Evolutionary conservation across 805 yeast species (phyloP).

Genomic region (Saccharomycopsis fodiens): DNA sequence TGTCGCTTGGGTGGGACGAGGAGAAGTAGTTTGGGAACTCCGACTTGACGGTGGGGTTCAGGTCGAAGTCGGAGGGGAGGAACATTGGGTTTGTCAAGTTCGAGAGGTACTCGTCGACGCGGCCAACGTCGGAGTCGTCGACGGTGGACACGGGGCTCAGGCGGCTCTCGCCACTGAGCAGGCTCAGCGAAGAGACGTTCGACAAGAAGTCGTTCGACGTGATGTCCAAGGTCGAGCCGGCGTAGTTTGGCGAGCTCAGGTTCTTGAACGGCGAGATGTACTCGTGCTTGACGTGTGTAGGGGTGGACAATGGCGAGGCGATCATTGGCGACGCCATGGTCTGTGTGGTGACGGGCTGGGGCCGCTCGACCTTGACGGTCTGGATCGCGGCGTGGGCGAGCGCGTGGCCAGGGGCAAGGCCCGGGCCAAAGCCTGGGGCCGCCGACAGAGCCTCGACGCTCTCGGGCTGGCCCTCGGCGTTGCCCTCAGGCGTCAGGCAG

Average conservation of each 20-base stretch:
- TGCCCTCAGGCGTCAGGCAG: constrained; percentile 18
- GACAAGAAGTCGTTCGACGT: constrained; percentile 3
- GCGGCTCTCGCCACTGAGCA: constrained; percentile 10
- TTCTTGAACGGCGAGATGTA: constrained; percentile 12
- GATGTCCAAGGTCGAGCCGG: constrained; percentile 15
- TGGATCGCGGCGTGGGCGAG: no score
- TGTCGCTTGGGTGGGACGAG: not conserved
- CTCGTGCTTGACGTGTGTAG: constrained; percentile 7
- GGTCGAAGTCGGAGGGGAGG: constrained; percentile 11
- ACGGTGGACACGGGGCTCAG: constrained; percentile 4
- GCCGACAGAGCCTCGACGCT: no score
- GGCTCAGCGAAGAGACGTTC: not conserved
- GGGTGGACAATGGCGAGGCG: constrained; percentile 14
- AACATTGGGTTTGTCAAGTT: constrained; percentile 19
- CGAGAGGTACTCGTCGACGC: constrained; percentile 20
- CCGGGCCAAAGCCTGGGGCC: no score
- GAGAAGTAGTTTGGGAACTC: constrained; percentile 7
- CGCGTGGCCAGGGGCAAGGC: no score
- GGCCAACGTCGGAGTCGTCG: constrained; percentile 4
- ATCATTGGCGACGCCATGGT: constrained; percentile 12
- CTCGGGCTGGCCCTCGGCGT: no score
- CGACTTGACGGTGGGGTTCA: constrained; percentile 8
- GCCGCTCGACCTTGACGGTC: no score
- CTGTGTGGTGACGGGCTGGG: no score
- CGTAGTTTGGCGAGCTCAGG: constrained; percentile 1